Evolutionary conservation across 2,329 filamentous ascomycete genomes (phyloP).

Genomic region (Cladosporium sp.): DNA sequence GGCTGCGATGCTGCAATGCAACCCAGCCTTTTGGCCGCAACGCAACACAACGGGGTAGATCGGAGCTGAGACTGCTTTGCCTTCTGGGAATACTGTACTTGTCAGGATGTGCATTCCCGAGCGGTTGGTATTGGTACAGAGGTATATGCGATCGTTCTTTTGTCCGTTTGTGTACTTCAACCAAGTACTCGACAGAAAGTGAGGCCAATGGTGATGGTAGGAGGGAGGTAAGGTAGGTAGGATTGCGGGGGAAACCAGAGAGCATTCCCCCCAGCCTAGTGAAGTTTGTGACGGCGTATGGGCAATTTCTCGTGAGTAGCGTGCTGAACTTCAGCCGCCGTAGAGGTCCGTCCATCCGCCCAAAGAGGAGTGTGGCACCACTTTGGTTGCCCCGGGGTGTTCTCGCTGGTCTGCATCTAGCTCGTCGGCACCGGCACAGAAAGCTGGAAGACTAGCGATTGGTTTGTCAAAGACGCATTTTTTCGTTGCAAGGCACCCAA

Average conservation of each 20-base stretch:
- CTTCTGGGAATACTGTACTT: not conserved
- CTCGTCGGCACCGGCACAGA: not conserved
- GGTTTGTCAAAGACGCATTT: not conserved
- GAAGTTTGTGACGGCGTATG: not conserved
- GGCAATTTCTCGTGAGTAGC: not conserved
- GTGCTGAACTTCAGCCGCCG: not conserved
- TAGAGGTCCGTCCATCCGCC: not conserved
- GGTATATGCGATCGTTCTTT: not conserved
- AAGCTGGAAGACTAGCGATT: not conserved
- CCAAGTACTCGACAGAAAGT: not conserved
- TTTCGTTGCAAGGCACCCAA: not conserved
- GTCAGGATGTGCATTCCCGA: not conserved
- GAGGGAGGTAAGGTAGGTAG: too few relatives aligned
- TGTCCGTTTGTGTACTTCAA: not conserved
- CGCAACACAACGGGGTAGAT: not conserved
- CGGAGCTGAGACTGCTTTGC: not conserved
- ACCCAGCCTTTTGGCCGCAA: not conserved
- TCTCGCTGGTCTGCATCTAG: not conserved
- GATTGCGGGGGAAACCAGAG: not conserved
- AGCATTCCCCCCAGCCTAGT: not conserved
- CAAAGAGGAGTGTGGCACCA: not conserved
- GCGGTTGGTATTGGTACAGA: not conserved
- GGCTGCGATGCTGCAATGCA: slow-evolving; percentile 6
- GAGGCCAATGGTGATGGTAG: not conserved
- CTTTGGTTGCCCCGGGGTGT: not conserved